These are phyloP conservation scores for Emmonsia crescens DNA, from an alignment of 2,329 filamentous ascomycete genomes.

Conservation along the genomic window DNA sequence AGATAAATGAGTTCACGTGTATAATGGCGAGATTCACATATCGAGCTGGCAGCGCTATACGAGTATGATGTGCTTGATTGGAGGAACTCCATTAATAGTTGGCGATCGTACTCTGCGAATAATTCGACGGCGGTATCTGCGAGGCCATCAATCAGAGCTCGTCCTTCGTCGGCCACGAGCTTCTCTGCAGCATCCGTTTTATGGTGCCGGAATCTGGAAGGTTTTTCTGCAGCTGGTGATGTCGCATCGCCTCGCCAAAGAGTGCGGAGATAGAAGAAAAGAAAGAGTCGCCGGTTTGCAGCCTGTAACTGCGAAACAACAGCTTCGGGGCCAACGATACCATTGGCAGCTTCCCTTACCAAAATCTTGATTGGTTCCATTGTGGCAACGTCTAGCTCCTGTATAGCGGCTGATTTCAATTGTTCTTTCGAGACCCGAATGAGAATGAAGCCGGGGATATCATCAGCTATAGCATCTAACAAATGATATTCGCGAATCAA, in stretches of 20 bases:
- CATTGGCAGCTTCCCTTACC: slow-evolving; percentile 82
- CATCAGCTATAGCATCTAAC: slow-evolving; percentile 78
- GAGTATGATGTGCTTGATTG: slow-evolving; percentile 75
- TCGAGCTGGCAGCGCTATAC: slow-evolving; percentile 59
- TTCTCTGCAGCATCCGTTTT: slow-evolving; percentile 35
- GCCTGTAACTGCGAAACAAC: slow-evolving; percentile 69
- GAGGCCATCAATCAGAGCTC: slow-evolving; percentile 68
- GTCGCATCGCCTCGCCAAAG: slow-evolving; percentile 71
- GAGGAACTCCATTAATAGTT: slow-evolving; percentile 75
- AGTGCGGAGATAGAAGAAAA: slow-evolving; percentile 83
- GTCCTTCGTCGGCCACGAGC: slow-evolving; percentile 46
- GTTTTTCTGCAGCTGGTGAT: slow-evolving; percentile 24
- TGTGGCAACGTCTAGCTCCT: slow-evolving; percentile 68
- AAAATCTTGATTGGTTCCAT: slow-evolving; percentile 76
- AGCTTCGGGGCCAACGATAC: slow-evolving; percentile 64
- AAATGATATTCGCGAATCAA: slow-evolving; percentile 81
- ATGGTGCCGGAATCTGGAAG: slow-evolving; percentile 24
- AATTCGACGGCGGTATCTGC: slow-evolving; percentile 77
- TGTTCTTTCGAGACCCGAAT: slow-evolving; percentile 69
- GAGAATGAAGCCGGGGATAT: slow-evolving; percentile 79
- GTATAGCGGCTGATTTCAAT: slow-evolving; percentile 51
- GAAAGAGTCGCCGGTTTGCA: slow-evolving; percentile 58
- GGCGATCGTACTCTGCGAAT: slow-evolving; percentile 73
- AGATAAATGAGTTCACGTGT: slow-evolving; percentile 92
- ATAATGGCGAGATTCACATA: slow-evolving; percentile 72